Evolutionary conservation across 2,329 filamentous ascomycete genomes (phyloP), one percentile per base, ranked within the genome.

Genomic region (Aspergillus floridensis): DNA sequence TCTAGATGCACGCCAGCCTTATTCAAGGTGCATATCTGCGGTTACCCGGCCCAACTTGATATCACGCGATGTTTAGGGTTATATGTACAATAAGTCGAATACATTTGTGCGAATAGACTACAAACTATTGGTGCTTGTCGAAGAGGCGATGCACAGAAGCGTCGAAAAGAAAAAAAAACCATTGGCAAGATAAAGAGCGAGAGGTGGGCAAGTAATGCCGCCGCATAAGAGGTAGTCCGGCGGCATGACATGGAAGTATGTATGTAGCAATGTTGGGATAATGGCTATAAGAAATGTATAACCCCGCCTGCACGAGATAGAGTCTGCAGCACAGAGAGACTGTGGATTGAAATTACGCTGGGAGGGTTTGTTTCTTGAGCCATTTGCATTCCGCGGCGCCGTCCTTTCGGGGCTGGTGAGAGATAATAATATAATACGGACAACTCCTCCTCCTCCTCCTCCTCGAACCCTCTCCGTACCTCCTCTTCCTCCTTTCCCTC

Each of bases 361-460:
- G 41, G 31, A 44, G 38, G n/a, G 14, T 19, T 44, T 19, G 16
- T 16, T 44, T 44, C 16, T 19, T 44, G 38, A n/a, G 38, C 38
- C 38, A n/a, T 59, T 53, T 58, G 57, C 61, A 63, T 65, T 66
- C 62, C 63, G 63, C 59, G 59, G 53, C 53, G 53, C 53, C 41
- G 61, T 59, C 46, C 49, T 49, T 59, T 55, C 53, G 53, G 53
- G 53, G 52, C 26, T 16, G 22, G 38, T 11, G 19, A 35, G 41
- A 21, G 19, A 47, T 46, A 12, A 24, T 44, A 44, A 47, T n/a
- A 19, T 44, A 44, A 44, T 19, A 19, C 38, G 38, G 38, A 44
- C 5, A 44, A 44, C 38, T 44, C 32, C 49, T 47, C 58, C 46
- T 44, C 58, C 38, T 44, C 32, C 49, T 47, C 58, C 46, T 44